Conservation (phyloP, 306 rosid species). For the Neltuma alba region DNA sequence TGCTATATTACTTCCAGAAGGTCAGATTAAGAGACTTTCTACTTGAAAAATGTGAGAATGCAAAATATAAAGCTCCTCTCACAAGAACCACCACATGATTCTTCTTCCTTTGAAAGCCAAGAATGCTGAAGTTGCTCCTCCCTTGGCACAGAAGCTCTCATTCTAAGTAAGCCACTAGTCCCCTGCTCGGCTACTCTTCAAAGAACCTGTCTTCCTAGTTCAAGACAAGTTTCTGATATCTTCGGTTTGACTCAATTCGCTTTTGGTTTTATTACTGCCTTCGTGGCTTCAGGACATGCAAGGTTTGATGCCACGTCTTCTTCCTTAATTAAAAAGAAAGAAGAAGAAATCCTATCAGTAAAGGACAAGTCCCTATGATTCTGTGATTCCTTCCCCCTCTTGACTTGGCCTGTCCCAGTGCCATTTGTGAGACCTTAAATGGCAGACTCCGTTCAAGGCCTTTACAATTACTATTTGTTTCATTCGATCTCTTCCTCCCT, state of each 20-base stretch:
- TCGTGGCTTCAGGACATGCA: neutral
- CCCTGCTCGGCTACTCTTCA: neutral
- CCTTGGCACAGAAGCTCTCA: too few species aligned
- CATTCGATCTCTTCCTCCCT: neutral
- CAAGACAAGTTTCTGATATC: too few species aligned
- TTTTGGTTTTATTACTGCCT: neutral
- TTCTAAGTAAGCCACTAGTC: too few species aligned
- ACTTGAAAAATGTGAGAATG: neutral
- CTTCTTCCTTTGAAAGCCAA: neutral
- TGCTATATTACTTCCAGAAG: too few species aligned
- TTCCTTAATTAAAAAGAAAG: too few species aligned
- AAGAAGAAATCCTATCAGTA: too few species aligned
- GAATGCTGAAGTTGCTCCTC: neutral
- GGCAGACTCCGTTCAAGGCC: neutral
- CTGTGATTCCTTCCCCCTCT: neutral
- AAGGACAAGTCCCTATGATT: too few species aligned
- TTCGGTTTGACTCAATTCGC: neutral
- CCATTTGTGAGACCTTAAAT: neutral
- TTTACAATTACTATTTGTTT: neutral
- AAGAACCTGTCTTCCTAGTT: neutral
- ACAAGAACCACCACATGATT: neutral
- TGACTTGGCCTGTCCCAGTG: neutral
- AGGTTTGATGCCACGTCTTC: neutral
- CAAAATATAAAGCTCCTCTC: neutral
- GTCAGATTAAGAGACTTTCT: neutral